A percentile compares a stretch with the other conserved stretches of the same genome.
Conservation (phyloP, 345 rosid genomes). For the Linum usitatissimum region DNA sequence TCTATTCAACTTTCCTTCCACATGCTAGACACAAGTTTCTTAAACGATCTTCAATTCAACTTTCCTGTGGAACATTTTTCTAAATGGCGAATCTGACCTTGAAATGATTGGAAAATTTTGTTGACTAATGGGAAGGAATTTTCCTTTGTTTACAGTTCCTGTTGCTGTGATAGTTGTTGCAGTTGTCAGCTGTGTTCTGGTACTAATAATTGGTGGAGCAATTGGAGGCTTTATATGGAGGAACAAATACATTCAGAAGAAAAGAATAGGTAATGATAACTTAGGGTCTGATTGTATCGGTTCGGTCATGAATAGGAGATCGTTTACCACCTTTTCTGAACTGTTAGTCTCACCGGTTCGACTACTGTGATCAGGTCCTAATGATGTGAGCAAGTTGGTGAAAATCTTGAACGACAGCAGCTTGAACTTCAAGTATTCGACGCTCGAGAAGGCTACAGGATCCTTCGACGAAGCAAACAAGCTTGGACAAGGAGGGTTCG, state of each 20-base stretch:
- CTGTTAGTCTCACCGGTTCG: no score
- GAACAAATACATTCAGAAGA: slow-evolving; percentile 47
- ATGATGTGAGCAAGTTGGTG: slow-evolving; percentile 51
- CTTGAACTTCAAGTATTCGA: slow-evolving; percentile 53
- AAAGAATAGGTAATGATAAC: slow-evolving; percentile 44
- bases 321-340: no score
- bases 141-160: slow-evolving; percentile 29
- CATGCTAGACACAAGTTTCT: no score
- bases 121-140: background rate
- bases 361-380: slow-evolving; percentile 41
- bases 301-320: no score
- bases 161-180: slow-evolving; percentile 56
- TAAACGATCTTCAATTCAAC: no score
- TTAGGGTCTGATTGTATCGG: background rate
- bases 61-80: no score
- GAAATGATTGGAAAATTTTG: background rate
- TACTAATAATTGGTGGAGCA: slow-evolving; percentile 44
- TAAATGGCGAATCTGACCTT: no score
- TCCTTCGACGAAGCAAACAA: slow-evolving; percentile 49
- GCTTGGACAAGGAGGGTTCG: slow-evolving; percentile 75
- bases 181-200: slow-evolving; percentile 51
- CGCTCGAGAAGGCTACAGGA: slow-evolving; percentile 58
- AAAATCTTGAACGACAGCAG: slow-evolving; percentile 60
- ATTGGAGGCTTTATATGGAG: slow-evolving; percentile 53
- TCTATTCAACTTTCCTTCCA: no score